A percentile compares a stretch with the other conserved stretches of the same genome.
phyloP scores from a whole-genome alignment of 2,329 filamentous ascomycete species.

The Diaporthe ampelina region DNA sequence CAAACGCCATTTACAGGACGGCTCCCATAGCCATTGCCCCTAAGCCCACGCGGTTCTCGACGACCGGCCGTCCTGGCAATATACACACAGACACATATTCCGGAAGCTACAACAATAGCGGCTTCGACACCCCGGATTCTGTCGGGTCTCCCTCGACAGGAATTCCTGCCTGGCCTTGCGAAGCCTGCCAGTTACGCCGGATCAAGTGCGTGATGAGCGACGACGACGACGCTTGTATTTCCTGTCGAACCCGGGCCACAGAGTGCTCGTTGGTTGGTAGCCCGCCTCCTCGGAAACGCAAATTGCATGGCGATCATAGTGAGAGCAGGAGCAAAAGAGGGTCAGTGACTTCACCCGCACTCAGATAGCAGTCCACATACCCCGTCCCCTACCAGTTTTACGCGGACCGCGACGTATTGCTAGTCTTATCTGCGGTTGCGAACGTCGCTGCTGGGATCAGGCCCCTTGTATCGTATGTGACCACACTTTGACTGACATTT shows the following conservation, averaged over 20 bases:
- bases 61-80: slow-evolving; percentile 61
- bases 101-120: slow-evolving; percentile 60
- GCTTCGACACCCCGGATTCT: slow-evolving; percentile 66
- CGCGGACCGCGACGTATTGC: slow-evolving; percentile 31
- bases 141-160: slow-evolving; percentile 55
- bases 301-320: slow-evolving; percentile 76
- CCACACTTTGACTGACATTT: slow-evolving; percentile 57
- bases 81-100: slow-evolving; percentile 64
- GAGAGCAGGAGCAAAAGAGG: slow-evolving; percentile 77
- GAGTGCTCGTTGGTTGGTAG: slow-evolving; percentile 85
- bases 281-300: slow-evolving; percentile 84
- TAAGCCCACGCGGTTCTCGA: slow-evolving; percentile 64
- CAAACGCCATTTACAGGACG: slow-evolving; percentile 69
- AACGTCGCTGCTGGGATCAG: slow-evolving; percentile 32
- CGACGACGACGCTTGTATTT: slow-evolving; percentile 79
- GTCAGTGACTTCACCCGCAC: slow-evolving; percentile 62
- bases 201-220: slow-evolving; percentile 81
- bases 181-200: slow-evolving; percentile 81
- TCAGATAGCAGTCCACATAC: slow-evolving; percentile 27
- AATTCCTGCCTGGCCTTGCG: slow-evolving; percentile 70
- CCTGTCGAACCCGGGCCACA: slow-evolving; percentile 83
- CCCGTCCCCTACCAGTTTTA: slow-evolving; percentile 15
- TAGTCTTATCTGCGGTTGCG: slow-evolving; percentile 28
- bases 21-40: slow-evolving; percentile 77
- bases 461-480: slow-evolving; percentile 26